Conservation (phyloP, 208 protist species). For the Herpetomonas samuelpessoai region DNA sequence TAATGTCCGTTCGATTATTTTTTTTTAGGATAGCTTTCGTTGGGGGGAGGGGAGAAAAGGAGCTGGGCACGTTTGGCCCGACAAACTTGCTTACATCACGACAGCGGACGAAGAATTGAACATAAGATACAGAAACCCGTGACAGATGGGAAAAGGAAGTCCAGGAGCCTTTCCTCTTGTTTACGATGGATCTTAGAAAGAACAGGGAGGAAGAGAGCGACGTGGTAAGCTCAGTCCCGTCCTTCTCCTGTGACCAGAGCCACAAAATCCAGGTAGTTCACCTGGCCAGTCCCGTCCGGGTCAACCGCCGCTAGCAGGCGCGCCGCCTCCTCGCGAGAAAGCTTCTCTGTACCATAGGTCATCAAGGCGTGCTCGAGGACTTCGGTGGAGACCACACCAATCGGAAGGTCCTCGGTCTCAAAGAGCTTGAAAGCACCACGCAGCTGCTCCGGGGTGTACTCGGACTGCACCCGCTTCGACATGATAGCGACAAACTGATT, state of each 20-base stretch:
- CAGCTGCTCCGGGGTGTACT: constrained; percentile 87
- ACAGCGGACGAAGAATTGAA: too few relatives aligned
- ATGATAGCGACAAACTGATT: constrained; percentile 88
- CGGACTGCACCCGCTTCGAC: constrained; percentile 76
- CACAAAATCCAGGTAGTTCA: constrained; percentile 92
- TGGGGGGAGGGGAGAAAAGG: too few relatives aligned
- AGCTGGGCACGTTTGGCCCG: too few relatives aligned
- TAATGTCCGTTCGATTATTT: too few relatives aligned
- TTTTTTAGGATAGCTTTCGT: too few relatives aligned
- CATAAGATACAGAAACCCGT: too few relatives aligned
- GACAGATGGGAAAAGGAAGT: too few relatives aligned
- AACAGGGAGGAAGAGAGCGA: too few relatives aligned
- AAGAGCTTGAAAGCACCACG: constrained; percentile 90
- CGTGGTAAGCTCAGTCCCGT: too few relatives aligned
- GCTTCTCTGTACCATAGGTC: constrained; percentile 88
- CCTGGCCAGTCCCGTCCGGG: constrained; percentile 67
- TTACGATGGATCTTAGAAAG: too few relatives aligned
- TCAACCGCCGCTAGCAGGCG: constrained; percentile 78
- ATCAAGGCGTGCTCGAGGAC: constrained; percentile 85
- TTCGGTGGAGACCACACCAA: constrained; percentile 79
- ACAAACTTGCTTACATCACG: too few relatives aligned
- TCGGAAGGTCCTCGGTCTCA: constrained; percentile 78
- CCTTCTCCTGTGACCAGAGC: constrained; percentile 56
- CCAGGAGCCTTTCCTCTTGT: too few relatives aligned
- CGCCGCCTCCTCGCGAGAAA: constrained; percentile 71